These are phyloP conservation scores for Yarrowia osloensis DNA, from an alignment of 805 yeast species.

Conservation along the genomic window DNA sequence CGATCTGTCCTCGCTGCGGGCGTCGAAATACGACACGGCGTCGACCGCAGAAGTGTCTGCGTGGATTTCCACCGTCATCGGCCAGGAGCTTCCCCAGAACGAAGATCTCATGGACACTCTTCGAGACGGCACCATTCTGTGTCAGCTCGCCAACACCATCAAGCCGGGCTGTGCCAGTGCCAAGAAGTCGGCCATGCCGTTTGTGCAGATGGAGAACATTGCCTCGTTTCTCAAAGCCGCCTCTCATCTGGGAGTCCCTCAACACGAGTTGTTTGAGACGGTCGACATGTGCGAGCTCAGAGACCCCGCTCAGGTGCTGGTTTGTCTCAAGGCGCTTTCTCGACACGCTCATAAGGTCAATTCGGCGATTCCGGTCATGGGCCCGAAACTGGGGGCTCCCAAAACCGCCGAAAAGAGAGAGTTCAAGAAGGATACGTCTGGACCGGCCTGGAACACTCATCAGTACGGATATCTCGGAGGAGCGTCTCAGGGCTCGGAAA, in stretches of 20 bases:
- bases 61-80: conserved; percentile 56
- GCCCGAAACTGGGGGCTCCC: conserved; percentile 56
- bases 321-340: conserved; percentile 71
- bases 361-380: conserved; percentile 54
- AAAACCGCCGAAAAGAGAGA: conserved; percentile 49
- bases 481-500: conserved; percentile 56
- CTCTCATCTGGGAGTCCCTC: conserved; percentile 66
- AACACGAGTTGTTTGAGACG: conserved; percentile 80
- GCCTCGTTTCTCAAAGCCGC: conserved; percentile 68
- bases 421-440: conserved; percentile 55
- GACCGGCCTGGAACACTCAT: conserved; percentile 56
- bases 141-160: conserved; percentile 50
- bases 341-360: conserved; percentile 62
- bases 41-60: conserved; percentile 32
- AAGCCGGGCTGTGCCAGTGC: conserved; percentile 47
- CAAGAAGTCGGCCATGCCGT: conserved; percentile 71
- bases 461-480: conserved; percentile 65
- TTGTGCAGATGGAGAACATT: conserved; percentile 82
- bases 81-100: conserved; percentile 42
- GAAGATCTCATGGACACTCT: conserved; percentile 56
- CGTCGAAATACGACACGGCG: conserved; percentile 15
- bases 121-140: conserved; percentile 63
- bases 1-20: conserved; percentile 3
- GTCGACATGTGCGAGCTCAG: conserved; percentile 68
- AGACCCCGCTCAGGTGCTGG: conserved; percentile 79